phyloP scores from a whole-genome alignment of 371 early-diverging fungal genomes.

The Smittium culicis region DNA sequence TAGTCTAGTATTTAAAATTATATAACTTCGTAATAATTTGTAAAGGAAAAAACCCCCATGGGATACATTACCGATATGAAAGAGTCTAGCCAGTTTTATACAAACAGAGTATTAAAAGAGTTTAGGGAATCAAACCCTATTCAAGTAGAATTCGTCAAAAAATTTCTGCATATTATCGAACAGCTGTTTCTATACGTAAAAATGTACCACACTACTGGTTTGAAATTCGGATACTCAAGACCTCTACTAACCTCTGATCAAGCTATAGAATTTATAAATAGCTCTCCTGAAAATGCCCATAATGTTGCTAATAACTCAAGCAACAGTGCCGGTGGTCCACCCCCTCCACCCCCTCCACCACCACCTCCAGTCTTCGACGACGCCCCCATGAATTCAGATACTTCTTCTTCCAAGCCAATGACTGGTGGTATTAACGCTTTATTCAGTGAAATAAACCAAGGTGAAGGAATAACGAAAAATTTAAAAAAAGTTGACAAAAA shows the following conservation, averaged over 20 bases:
- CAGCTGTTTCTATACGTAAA: constrained; percentile 75
- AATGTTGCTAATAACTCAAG: not conserved
- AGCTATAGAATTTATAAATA: constrained; percentile 17
- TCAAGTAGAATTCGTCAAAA: constrained; percentile 73
- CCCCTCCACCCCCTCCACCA: constrained; percentile 48
- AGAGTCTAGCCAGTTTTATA: constrained; percentile 82
- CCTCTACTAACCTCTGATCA: constrained; percentile 11
- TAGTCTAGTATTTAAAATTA: not conserved
- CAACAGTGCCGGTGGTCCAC: constrained; percentile 30
- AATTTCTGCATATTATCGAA: constrained; percentile 49
- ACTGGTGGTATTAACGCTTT: constrained; percentile 36
- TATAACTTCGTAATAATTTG: constrained; percentile 29
- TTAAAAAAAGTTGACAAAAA: constrained; percentile 81
- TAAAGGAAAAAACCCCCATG: constrained; percentile 63
- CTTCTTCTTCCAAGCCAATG: constrained; percentile 29
- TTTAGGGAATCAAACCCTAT: constrained; percentile 71
- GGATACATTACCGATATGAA: constrained; percentile 78
- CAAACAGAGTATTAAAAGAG: constrained; percentile 78
- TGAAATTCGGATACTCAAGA: constrained; percentile 77
- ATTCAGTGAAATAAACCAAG: constrained; percentile 79
- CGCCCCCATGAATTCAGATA: constrained; percentile 5
- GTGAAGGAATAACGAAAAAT: constrained; percentile 56
- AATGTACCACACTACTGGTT: constrained; percentile 74
- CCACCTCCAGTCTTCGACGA: constrained; percentile 21
- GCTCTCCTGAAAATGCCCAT: not conserved